A percentile compares a stretch with the other conserved stretches of the same genome.
Conservation (phyloP, 495 filamentous ascomycete genomes). For the Cudoniella acicularis region DNA sequence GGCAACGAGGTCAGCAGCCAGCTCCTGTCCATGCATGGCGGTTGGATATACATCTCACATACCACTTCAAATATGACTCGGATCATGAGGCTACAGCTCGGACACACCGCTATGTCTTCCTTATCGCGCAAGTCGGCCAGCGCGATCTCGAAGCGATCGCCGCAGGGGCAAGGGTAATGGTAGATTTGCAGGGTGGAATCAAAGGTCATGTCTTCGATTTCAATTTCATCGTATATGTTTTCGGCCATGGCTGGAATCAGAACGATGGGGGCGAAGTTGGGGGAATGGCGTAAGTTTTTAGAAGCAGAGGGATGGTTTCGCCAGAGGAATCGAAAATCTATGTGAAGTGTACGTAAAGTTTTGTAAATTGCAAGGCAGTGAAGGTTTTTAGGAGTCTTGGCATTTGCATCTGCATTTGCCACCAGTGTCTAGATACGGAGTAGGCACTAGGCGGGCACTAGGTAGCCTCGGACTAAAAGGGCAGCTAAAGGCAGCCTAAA, state of each 20-base stretch:
- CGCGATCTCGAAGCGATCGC: conserved; percentile 92
- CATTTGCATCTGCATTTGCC: too few species aligned
- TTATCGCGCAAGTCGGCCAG: conserved; percentile 81
- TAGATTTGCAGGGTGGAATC: conserved; percentile 80
- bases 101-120: conserved; percentile 90
- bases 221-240: conserved; percentile 93
- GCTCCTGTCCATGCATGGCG: too few species aligned
- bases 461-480: too few species aligned
- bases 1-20: not conserved
- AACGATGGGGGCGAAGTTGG: not conserved
- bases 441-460: too few species aligned
- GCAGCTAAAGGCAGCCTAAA: too few species aligned
- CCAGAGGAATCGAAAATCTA: too few species aligned
- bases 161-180: conserved; percentile 94
- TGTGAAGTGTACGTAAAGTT: too few species aligned
- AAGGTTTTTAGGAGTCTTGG: too few species aligned
- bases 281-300: not conserved
- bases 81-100: conserved; percentile 95
- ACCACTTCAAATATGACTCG: conserved; percentile 88
- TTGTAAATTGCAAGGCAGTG: too few species aligned
- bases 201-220: conserved; percentile 98
- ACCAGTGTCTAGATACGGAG: too few species aligned
- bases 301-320: not conserved
- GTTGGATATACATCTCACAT: too few species aligned
- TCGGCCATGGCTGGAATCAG: conserved; percentile 45